Base-by-base conservation (phyloP, 805 yeast species). In the Debaryomyces prosopidis region DNA sequence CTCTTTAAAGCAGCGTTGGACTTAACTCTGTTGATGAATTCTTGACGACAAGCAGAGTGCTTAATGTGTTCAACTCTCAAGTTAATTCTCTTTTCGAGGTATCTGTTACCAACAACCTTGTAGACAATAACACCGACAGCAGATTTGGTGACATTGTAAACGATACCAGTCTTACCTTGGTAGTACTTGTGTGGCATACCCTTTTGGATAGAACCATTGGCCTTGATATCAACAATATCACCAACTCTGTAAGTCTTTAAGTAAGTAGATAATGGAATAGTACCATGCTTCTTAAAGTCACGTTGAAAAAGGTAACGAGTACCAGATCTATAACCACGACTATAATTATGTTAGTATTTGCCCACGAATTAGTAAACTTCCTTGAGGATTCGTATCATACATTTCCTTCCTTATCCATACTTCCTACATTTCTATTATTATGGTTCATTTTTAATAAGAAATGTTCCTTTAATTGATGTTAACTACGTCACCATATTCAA, bases 151-250 rank as follows among this genome's bases (percentile, higher is more conserved):
- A 94, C 95, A 85, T 94, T 94, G 96, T 84, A 94, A 60, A 94
- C 84, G 66, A 94, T 89, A 86, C 99, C 99, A 62, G 99, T 94
- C 86, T 91, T 94, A 80, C 99, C 99, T 85, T 94, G 97, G 97
- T 94, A 94, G 87, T 82, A 91, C 84, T 94, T 94, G 90, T 89
- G 96, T 76, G 99, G 99, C 97, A 94, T 89, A 89, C 98, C 97
- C 87, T 92, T 91, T 77, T 94, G 98, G 84, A 91, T 82, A 63
- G 99, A 83, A 84, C 97, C 97, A 76, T 94, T 94, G 77, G 95
- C 99, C 82, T 89, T 92, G 84, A 94, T 91, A 79, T 94, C 99
- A 71, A 94, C 99, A 68, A 94, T 92, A 78, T 94, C 99, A 72
- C 99, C 99, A 68, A 94, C 97, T 80, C 84, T 90, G 96, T 94